Base-by-base conservation (phyloP, 2,329 filamentous ascomycete species). In the Venturia asperata region DNA sequence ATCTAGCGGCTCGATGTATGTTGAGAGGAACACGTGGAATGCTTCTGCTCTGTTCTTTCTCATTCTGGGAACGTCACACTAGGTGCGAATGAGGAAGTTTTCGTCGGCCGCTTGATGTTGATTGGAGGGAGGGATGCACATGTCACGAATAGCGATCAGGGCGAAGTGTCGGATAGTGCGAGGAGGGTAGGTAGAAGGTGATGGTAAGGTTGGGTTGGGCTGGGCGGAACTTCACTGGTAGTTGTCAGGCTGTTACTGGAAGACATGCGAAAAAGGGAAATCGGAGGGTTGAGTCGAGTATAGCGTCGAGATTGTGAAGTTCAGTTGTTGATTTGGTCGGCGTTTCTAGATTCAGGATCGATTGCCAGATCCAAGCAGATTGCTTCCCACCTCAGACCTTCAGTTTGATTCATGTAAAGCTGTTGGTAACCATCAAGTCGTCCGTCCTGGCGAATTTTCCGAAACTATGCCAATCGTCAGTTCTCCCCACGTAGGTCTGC, bases 41-140 rank as follows among this genome's bases (percentile, higher is more conserved):
- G 52, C 52, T 58, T 43, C 60, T 45, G 56, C 60, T 45, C 60
- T 52, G 42, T 39, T 49, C 62, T 62, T 55, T 27, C 43, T 63
- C 62, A 63, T 43, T 55, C 62, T 52, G 30, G 62, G 15, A 52
- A 55, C 6, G 45, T n/a, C 62, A 42, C 39, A 4, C 62, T 42
- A 63, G 30, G 62, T 63, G 62, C 39, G 62, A 41, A 63, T 64
- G 63, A 64, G 63, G 19, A 64, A 64, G 52, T 49, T 52, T 64
- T 21, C 21, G 49, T 34, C 30, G 42, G 62, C 45, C 42, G 43
- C 39, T 42, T 27, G 30, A 11, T 27, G 24, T 34, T 34, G 30
- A 34, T 34, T 34, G 30, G 30, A 34, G 30, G 43, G 27, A 30
- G 27, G 24, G 34, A 24, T 52, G 21, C 27, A 63, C n/a, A 52